Evolutionary conservation across 78 protist species (phyloP), one percentile per base, ranked within the genome.

Genomic region (Protostelium mycophagum): DNA sequence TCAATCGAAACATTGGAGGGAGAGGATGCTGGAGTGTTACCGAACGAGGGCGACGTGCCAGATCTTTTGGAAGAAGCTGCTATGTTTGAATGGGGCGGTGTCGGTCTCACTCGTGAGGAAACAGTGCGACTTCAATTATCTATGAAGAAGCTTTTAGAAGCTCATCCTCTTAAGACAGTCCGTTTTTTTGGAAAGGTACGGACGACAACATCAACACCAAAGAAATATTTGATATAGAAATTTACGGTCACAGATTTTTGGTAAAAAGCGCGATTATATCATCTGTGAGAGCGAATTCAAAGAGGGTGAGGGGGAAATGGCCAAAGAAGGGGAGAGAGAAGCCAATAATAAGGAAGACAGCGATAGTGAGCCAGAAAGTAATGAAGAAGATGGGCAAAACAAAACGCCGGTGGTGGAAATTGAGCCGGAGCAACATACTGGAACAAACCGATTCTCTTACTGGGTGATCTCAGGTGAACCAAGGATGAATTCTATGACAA

Each of bases 231-330:
- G 83, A 23, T 63, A 63, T 63, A 28, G 23, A 28, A 23, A 28
- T 31, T 31, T 10, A 31, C n/a, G 1, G 85, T 90, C 90, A 9
- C 84, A 87, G 28, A 39, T 93, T 36, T 63, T 83, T 51, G 95
- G 95, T 0, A 86, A 85, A 28, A 35, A 83, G n/a, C 36, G n/a
- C 0, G 73, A 89, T 63, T 93, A 93, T 87, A 35, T 37, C 37
- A 38, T 92, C 35, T 88, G 34, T 31, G 87, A 36, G 88, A 29
- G 51, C 51, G 51, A 31, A 34, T 83, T 31, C 85, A 83, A 83
- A 34, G 85, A 83, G 10, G 85, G 85, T 31, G 85, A 28, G 10
- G 85, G 34, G 1, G 85, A 1, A 1, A 10, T 34, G 85, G 10
- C 85, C 85, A 31, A 31, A 28, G 85, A 31, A 25, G 37, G 10